Evolutionary conservation across 148 eudicot species (phyloP).

Genomic region (Diospyros kaki): DNA sequence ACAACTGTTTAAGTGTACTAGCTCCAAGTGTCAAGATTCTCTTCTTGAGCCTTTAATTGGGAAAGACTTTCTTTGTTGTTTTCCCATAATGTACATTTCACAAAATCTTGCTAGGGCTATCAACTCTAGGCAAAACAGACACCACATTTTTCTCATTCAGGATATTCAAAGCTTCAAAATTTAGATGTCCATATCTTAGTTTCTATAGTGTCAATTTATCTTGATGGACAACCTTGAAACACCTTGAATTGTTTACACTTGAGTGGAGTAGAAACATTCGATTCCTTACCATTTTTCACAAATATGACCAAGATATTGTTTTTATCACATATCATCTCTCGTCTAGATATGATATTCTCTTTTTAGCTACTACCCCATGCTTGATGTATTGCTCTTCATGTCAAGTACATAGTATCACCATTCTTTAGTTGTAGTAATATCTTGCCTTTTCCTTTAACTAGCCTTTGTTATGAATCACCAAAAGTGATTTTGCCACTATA

Average conservation of each 20-base stretch:
- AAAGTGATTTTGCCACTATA: no score
- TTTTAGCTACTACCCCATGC: not conserved
- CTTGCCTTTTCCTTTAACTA: no score
- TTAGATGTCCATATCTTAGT: not conserved
- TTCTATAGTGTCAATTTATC: not conserved
- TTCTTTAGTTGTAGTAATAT: no score
- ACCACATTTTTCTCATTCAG: not conserved
- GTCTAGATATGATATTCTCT: not conserved
- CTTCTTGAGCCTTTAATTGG: no score
- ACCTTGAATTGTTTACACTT: no score
- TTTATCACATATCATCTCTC: not conserved
- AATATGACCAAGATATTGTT: not conserved
- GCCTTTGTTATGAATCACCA: no score
- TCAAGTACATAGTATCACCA: no score
- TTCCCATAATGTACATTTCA: not conserved
- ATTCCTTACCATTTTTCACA: no score
- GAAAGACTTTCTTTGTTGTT: not conserved
- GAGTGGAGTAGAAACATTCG: no score
- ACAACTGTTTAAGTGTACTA: no score
- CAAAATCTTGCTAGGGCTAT: not conserved
- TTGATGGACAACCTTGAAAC: not conserved
- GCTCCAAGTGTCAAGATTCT: no score
- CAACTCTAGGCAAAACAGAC: not conserved
- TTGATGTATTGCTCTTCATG: not conserved
- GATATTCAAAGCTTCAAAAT: not conserved